A percentile compares a stretch with the other conserved stretches of the same genome.
Evolutionary conservation across 306 rosid genomes (phyloP).

Genomic region (Trifolium pratense): DNA sequence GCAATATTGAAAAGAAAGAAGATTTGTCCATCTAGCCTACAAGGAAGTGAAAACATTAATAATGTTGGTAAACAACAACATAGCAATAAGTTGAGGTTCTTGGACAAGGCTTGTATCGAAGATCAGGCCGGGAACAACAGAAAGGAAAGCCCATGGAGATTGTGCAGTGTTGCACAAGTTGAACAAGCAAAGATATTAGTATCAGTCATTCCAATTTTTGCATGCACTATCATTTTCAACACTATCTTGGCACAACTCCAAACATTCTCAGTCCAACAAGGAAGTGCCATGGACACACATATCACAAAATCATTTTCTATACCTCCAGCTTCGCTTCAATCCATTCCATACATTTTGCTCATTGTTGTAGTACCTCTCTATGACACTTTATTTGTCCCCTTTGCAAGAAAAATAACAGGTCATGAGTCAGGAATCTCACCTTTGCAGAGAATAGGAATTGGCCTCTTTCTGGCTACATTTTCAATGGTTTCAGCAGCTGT

Average conservation of each 20-base stretch:
- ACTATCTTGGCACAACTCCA: conserved; percentile 96
- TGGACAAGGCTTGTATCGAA: conserved; percentile 87
- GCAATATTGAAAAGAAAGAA: conserved; percentile 79
- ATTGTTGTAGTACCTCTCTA: conserved; percentile 79
- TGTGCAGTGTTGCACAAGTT: conserved; percentile 75
- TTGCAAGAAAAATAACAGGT: conserved; percentile 73
- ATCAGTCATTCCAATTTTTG: conserved; percentile 83
- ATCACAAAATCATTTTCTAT: conserved; percentile 67
- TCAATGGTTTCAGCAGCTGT: conserved; percentile 94
- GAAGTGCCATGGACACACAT: conserved; percentile 76
- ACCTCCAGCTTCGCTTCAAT: conserved; percentile 94
- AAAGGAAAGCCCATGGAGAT: conserved; percentile 82
- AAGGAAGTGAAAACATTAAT: not conserved
- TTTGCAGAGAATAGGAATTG: conserved; percentile 73
- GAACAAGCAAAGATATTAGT: conserved; percentile 77
- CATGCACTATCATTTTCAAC: conserved; percentile 97
- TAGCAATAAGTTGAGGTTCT: conserved; percentile 74
- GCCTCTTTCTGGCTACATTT: conserved; percentile 82
- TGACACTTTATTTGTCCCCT: conserved; percentile 81
- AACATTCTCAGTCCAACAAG: conserved; percentile 98
- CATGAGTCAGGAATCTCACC: conserved; percentile 90
- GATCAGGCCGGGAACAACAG: conserved; percentile 49
- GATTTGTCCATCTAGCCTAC: conserved; percentile 59
- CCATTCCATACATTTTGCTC: conserved; percentile 91
- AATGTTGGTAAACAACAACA: conserved; percentile 33